phyloP scores from a whole-genome alignment of 1,284 basidiomycete genomes.

The Coniophora puteana region DNA sequence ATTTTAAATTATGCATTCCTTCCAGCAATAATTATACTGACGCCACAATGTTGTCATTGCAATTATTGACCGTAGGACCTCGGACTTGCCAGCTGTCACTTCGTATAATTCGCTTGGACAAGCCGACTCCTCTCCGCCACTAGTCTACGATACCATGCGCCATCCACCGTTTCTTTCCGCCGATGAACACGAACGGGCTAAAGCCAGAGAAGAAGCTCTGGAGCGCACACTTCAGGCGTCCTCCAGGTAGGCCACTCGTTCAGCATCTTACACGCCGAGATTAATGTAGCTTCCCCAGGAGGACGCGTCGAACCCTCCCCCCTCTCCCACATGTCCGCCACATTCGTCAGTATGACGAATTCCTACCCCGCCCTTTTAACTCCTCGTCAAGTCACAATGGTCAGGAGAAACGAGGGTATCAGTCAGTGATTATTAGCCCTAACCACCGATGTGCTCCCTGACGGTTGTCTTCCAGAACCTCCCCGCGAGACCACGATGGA shows the following conservation, averaged over 20 bases:
- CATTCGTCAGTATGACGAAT: constrained; percentile 16
- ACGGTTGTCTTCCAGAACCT: constrained; percentile 18
- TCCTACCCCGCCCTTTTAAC: neutral
- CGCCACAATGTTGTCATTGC: constrained; percentile 28
- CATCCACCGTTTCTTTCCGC: too few relatives aligned
- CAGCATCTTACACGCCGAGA: constrained; percentile 12
- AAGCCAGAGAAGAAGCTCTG: constrained; percentile 16
- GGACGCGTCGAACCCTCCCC: constrained; percentile 30
- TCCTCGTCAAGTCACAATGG: neutral
- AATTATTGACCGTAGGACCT: constrained; percentile 27
- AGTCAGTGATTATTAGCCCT: too few relatives aligned
- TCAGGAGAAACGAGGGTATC: constrained; percentile 2
- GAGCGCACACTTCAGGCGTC: constrained; percentile 21
- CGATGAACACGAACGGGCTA: too few relatives aligned
- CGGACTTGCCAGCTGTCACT: too few relatives aligned
- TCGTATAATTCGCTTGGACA: too few relatives aligned
- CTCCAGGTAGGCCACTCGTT: constrained; percentile 25
- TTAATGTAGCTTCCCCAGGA: constrained; percentile 24
- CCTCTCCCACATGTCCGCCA: constrained; percentile 28
- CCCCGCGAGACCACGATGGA: constrained; percentile 20
- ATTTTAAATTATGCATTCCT: constrained; percentile 21
- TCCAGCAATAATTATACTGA: constrained; percentile 21
- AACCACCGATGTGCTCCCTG: too few relatives aligned
- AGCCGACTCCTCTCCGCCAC: too few relatives aligned
- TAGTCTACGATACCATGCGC: too few relatives aligned